Base-by-base conservation (phyloP, 768 basidiomycete species). In the Pisolithus albus region DNA sequence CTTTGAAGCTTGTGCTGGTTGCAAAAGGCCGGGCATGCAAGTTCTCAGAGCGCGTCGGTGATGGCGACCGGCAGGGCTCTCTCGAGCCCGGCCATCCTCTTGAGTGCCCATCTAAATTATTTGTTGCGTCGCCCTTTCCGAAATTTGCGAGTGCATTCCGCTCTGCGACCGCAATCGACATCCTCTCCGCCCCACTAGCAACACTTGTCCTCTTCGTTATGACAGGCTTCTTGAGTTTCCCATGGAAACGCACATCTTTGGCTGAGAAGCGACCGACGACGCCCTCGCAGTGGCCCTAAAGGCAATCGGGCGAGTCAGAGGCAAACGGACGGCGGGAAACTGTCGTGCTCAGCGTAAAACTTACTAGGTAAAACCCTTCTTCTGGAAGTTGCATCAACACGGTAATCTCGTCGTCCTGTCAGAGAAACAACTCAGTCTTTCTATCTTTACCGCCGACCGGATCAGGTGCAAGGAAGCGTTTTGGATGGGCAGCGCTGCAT, bases 271-370 rank as follows among this genome's bases (percentile, higher is more conserved):
- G 76, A 9, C 90, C 90, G 2, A 92, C 86, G 48, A 92, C 86
- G 48, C 84, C 90, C 69, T 93, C 90, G 61, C 90, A 93, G 57
- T 84, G 87, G 4, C 91, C 90, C 88, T 90, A 58, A 0, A 13
- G 1, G 34, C 13, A 34, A 11, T 37, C 6, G 3, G n/a, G 19
- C 13, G 7, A n/a, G 21, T 32, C 30, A 52, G 11, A 47, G 24
- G 11, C 36, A 15, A 10, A 1, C 26, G 4, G 26, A 26, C 3
- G 26, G 23, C n/a, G 18, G 26, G 28, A 16, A 40, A 16, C 13
- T n/a, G 34, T 7, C 7, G 10, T 5, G 26, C 6, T 10, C 10
- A 23, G 15, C 7, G 32, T 13, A 56, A 56, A 36, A 77, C 78
- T 52, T 51, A 90, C 88, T n/a, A 92, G 72, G 65, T 74, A 91